These are phyloP conservation scores for Diaporthe vexans DNA, from an alignment of 2,329 filamentous ascomycete genomes.

Conservation along the genomic window DNA sequence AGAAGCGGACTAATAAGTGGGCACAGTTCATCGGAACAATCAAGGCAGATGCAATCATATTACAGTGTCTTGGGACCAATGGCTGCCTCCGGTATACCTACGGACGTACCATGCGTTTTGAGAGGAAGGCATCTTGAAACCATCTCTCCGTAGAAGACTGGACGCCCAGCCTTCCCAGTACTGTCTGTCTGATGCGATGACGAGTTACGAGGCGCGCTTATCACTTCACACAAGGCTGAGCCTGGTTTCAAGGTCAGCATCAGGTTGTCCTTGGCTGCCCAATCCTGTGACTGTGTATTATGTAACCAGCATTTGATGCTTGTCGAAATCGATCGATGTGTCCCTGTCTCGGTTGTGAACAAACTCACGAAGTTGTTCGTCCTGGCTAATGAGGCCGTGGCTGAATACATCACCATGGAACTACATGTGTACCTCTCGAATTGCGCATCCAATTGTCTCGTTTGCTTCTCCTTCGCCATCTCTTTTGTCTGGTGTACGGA, in stretches of 20 bases:
- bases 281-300: not conserved
- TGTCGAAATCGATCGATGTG: not conserved
- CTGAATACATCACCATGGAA: not conserved
- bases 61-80: not conserved
- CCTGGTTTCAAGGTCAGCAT: conserved; percentile 9
- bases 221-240: not conserved
- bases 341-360: not conserved
- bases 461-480: too few relatives aligned
- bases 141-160: not conserved
- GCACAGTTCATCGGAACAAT: not conserved
- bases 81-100: not conserved
- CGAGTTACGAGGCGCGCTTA: not conserved
- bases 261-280: not conserved
- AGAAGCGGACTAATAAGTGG: conserved; percentile 10
- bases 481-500: not conserved
- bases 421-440: too few relatives aligned
- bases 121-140: conserved; percentile 20
- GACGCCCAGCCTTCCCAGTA: conserved; percentile 5
- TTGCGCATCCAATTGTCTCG: too few relatives aligned
- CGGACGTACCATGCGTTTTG: not conserved
- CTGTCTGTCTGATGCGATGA: not conserved
- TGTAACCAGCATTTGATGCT: not conserved
- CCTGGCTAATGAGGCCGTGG: not conserved
- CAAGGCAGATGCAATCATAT: not conserved
- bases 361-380: not conserved